These are phyloP conservation scores for Sporothrix phasma DNA, from an alignment of 2,329 filamentous ascomycete species.

Conservation along the genomic window DNA sequence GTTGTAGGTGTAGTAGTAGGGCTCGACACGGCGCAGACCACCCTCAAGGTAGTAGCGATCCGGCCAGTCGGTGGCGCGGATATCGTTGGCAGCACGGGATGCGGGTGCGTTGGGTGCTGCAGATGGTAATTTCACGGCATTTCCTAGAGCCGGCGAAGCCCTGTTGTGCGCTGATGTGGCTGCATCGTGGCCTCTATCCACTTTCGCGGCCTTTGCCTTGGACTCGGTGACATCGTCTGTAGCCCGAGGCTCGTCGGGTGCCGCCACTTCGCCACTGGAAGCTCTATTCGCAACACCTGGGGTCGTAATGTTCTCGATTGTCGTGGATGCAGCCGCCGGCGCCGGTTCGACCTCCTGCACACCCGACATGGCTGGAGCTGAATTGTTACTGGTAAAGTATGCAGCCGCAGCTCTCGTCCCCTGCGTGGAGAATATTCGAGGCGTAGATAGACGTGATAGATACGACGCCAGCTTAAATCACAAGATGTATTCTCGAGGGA, in stretches of 20 bases:
- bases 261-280: background rate
- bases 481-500: background rate
- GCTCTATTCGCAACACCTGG: too few relatives aligned
- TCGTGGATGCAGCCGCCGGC: background rate
- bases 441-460: conserved; percentile 1
- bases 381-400: too few relatives aligned
- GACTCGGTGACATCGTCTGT: background rate
- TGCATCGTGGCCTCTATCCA: background rate
- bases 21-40: conserved; percentile 70
- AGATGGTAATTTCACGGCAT: background rate
- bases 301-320: background rate
- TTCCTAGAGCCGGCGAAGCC: too few relatives aligned
- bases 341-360: background rate
- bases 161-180: background rate
- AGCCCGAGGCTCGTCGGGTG: background rate
- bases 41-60: conserved; percentile 74
- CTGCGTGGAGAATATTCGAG: background rate
- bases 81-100: background rate
- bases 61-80: conserved; percentile 30
- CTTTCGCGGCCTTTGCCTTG: background rate
- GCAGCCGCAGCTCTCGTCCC: background rate
- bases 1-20: conserved; percentile 91
- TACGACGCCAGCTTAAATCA: conserved; percentile 6
- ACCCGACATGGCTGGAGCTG: background rate
- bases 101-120: background rate